A percentile compares a stretch with the other conserved stretches of the same genome.
Conservation (phyloP, 2,329 filamentous ascomycete species). For the Sporothrix globosa region DNA sequence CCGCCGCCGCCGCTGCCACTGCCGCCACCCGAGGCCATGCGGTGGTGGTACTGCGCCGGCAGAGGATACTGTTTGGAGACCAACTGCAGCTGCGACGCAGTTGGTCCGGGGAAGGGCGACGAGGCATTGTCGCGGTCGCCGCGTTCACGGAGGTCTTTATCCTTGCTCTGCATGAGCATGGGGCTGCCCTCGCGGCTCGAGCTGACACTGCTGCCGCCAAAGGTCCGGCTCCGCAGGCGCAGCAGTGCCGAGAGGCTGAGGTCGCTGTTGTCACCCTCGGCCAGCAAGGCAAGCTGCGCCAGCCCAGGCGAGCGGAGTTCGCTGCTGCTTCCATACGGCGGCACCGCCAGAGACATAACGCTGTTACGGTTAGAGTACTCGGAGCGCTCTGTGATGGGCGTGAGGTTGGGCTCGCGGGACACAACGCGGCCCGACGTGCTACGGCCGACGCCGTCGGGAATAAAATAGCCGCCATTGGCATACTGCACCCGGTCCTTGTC, state of each 20-base stretch:
- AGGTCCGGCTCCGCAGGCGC: conserved; percentile 73
- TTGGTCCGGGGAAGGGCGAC: conserved; percentile 47
- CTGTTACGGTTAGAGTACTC: conserved; percentile 96
- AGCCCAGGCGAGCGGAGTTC: conserved; percentile 72
- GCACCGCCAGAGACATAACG: conserved; percentile 71
- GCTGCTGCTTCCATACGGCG: conserved; percentile 46
- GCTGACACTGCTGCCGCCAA: conserved; percentile 72
- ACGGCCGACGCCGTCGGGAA: conserved; percentile 66
- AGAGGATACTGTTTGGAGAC: conserved; percentile 30
- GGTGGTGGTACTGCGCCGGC: conserved; percentile 36
- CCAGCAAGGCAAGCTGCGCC: conserved; percentile 72
- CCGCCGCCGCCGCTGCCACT: conserved; percentile 35
- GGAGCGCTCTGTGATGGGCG: conserved; percentile 92
- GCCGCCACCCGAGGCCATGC: conserved; percentile 51
- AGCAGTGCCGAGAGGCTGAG: conserved; percentile 75
- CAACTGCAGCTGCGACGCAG: conserved; percentile 30
- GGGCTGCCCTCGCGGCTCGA: conserved; percentile 58
- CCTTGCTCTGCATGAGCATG: conserved; percentile 41
- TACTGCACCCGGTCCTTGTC: conserved; percentile 57
- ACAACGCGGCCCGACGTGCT: conserved; percentile 73
- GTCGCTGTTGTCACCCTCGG: conserved; percentile 64
- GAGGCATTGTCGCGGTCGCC: conserved; percentile 49
- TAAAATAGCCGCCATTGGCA: conserved; percentile 86
- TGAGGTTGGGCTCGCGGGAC: conserved; percentile 86
- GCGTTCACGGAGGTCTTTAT: conserved; percentile 31